Evolutionary conservation across 2,329 filamentous ascomycete genomes (phyloP).

Genomic region (Diaporthe sp.): DNA sequence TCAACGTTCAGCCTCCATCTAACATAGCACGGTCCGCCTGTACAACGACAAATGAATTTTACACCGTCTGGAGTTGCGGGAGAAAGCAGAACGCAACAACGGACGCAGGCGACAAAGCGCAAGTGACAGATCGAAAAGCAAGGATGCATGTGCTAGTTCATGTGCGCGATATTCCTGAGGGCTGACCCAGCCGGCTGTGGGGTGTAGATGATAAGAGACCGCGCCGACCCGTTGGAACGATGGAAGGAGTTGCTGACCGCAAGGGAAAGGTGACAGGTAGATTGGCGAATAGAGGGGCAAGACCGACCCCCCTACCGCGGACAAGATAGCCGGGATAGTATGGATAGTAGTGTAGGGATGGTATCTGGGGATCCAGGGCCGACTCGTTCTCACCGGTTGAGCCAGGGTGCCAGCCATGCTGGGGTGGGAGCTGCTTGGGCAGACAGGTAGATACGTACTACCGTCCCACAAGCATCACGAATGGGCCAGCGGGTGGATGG

Average conservation of each 20-base stretch:
- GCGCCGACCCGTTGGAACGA: conserved; percentile 16
- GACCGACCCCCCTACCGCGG: neutral
- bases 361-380: conserved; percentile 12
- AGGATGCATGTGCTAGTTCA: neutral
- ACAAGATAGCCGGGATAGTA: neutral
- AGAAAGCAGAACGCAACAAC: neutral
- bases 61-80: neutral
- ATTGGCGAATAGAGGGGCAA: conserved; percentile 10
- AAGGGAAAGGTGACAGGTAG: neutral
- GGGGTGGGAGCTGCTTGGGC: neutral
- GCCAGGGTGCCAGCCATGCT: conserved; percentile 9
- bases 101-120: neutral
- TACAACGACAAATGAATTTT: neutral
- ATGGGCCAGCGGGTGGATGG: neutral
- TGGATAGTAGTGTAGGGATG: no score
- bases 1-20: conserved; percentile 16
- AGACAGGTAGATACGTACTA: neutral
- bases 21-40: neutral
- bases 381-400: conserved; percentile 18
- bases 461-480: neutral
- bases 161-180: neutral
- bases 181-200: neutral
- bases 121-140: conserved; percentile 32
- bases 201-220: conserved; percentile 21
- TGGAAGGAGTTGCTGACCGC: neutral